These are phyloP conservation scores for Noccaea bulbosa DNA, from an alignment of 345 rosid genomes.

Conservation along the genomic window DNA sequence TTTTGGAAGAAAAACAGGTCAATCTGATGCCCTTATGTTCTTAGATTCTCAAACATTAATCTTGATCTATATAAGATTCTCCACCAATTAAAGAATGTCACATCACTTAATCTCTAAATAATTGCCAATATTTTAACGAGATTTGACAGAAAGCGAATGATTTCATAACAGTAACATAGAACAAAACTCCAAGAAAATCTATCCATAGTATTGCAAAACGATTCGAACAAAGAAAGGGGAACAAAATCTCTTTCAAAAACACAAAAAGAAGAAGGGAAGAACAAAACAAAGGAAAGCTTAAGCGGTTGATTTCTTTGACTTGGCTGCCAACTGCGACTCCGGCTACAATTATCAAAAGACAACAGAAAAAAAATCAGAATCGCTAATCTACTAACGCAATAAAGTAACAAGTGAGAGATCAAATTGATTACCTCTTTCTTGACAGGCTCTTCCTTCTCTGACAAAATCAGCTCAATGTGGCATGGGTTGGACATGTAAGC, in stretches of 20 bases:
- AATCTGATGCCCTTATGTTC: too few species aligned
- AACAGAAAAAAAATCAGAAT: neutral
- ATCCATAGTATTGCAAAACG: slow-evolving; percentile 29
- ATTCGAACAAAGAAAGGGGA: neutral
- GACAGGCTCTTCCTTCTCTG: slow-evolving; percentile 95
- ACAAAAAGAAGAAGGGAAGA: slow-evolving; percentile 2
- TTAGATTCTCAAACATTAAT: too few species aligned
- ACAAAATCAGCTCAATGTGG: slow-evolving; percentile 85
- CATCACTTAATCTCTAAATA: too few species aligned
- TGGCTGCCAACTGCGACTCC: slow-evolving; percentile 79
- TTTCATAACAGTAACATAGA: slow-evolving; percentile 1
- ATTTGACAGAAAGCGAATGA: neutral
- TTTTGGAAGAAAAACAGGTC: too few species aligned
- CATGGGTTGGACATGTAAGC: slow-evolving; percentile 99
- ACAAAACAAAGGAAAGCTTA: slow-evolving; percentile 20
- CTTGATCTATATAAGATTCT: too few species aligned
- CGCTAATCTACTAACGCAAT: too few species aligned
- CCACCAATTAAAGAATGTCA: too few species aligned
- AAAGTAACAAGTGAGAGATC: neutral
- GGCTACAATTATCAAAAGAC: slow-evolving; percentile 53
- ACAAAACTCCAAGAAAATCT: neutral
- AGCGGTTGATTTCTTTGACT: slow-evolving; percentile 67
- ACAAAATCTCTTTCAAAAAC: slow-evolving; percentile 37
- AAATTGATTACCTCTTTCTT: slow-evolving; percentile 75
- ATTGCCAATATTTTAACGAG: neutral